Evolutionary conservation across 164 flowering plant genomes (phyloP).

Genomic region (Cinnamomum chago): DNA sequence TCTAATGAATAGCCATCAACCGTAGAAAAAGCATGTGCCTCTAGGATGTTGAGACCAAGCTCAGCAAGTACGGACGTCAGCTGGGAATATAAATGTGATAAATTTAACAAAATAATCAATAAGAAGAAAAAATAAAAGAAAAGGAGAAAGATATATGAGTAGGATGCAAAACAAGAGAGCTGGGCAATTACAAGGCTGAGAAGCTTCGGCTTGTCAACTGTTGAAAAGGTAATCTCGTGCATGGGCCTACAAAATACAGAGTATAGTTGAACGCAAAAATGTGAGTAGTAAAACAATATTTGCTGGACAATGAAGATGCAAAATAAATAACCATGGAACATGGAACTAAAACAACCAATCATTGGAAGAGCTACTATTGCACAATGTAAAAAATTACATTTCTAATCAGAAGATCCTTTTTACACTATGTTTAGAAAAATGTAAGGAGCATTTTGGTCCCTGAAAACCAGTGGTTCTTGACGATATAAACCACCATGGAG

Average conservation of each 20-base stretch:
- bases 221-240: slow-evolving; percentile 39
- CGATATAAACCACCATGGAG: too few relatives aligned
- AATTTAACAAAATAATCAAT: not conserved
- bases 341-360: not conserved
- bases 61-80: slow-evolving; percentile 80
- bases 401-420: not conserved
- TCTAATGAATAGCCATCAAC: slow-evolving; percentile 90
- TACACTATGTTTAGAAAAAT: too few relatives aligned
- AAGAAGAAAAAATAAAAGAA: not conserved
- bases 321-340: not conserved
- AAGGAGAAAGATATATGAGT: too few relatives aligned
- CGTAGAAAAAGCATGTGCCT: slow-evolving; percentile 98
- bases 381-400: not conserved
- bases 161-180: not conserved
- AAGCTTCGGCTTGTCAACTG: slow-evolving; percentile 36
- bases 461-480: too few relatives aligned
- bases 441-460: too few relatives aligned
- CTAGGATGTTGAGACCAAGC: slow-evolving; percentile 89
- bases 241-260: slow-evolving; percentile 30
- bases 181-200: slow-evolving; percentile 28
- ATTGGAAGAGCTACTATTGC: not conserved
- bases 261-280: not conserved
- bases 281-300: not conserved
- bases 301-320: not conserved
- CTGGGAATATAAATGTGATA: slow-evolving; percentile 35